These are phyloP conservation scores for Nitzschia putrida DNA, from an alignment of 108 stramenopile species.

Conservation along the genomic window DNA sequence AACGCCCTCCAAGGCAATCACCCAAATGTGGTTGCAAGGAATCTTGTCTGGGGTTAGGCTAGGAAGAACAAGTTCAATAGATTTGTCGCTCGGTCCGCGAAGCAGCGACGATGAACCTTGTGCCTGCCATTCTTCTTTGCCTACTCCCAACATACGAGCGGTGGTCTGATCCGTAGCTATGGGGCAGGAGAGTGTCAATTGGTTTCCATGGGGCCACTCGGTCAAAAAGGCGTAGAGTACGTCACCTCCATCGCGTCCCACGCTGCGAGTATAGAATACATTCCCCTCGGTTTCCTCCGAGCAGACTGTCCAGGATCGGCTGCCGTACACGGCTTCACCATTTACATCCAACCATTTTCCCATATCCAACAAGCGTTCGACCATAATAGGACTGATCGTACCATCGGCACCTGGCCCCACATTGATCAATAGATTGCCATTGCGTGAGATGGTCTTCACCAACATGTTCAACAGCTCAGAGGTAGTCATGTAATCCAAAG, in stretches of 20 bases:
- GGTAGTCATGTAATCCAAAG: conserved; percentile 33
- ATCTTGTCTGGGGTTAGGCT: conserved; percentile 40
- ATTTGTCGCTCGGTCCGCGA: neutral
- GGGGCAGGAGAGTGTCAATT: conserved; percentile 28
- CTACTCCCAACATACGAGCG: conserved; percentile 36
- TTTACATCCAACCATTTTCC: conserved; percentile 53
- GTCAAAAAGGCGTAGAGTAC: conserved; percentile 37
- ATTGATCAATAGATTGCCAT: conserved; percentile 51
- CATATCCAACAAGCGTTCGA: conserved; percentile 45
- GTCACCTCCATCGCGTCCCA: conserved; percentile 3
- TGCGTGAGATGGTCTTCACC: conserved; percentile 37
- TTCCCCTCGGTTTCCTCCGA: conserved; percentile 20
- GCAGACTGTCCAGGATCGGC: conserved; percentile 37
- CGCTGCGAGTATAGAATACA: conserved; percentile 30
- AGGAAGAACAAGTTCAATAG: conserved; percentile 34
- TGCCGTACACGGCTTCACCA: conserved; percentile 48
- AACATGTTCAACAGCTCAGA: conserved; percentile 34
- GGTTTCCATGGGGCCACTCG: conserved; percentile 31
- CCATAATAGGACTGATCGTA: conserved; percentile 44
- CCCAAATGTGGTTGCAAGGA: conserved; percentile 58
- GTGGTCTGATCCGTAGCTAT: conserved; percentile 23
- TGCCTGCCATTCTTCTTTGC: neutral
- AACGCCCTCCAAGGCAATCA: conserved; percentile 32
- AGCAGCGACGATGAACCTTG: neutral
- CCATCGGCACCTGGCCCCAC: conserved; percentile 55